phyloP scores from a whole-genome alignment of 352 stramenopile species.

The Globisporangium paroecandrum region DNA sequence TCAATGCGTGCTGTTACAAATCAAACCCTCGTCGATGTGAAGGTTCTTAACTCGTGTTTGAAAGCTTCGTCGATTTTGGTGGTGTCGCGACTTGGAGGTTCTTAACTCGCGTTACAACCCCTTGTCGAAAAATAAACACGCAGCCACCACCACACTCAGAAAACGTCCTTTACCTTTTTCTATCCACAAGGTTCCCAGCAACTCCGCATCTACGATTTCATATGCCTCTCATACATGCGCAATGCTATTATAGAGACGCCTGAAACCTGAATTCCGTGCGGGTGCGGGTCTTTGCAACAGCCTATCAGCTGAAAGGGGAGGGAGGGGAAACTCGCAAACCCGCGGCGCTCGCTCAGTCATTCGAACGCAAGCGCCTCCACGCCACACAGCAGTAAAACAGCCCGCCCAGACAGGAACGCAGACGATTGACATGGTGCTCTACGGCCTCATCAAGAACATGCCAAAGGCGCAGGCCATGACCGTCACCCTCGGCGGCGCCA shows the following conservation, averaged over 20 bases:
- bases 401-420: not conserved
- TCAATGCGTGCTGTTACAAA: too few relatives aligned
- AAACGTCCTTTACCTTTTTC: not conserved
- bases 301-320: conserved; percentile 20
- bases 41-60: not conserved
- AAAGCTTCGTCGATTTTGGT: not conserved
- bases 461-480: conserved; percentile 57
- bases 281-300: conserved; percentile 51
- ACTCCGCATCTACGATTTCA: not conserved
- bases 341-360: conserved; percentile 8
- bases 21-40: too few relatives aligned
- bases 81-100: not conserved
- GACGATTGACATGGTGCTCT: conserved; percentile 43
- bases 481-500: conserved; percentile 34
- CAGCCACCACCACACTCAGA: not conserved
- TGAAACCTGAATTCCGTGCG: conserved; percentile 6
- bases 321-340: conserved; percentile 3
- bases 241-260: not conserved
- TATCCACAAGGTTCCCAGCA: not conserved
- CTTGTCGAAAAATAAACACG: not conserved
- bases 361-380: conserved; percentile 26
- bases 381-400: conserved; percentile 18
- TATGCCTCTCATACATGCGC: not conserved
- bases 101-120: not conserved
- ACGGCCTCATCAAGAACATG: conserved; percentile 63